Evolutionary conservation across 352 stramenopile species (phyloP).

Genomic region (Pythium rhizo-oryzae): DNA sequence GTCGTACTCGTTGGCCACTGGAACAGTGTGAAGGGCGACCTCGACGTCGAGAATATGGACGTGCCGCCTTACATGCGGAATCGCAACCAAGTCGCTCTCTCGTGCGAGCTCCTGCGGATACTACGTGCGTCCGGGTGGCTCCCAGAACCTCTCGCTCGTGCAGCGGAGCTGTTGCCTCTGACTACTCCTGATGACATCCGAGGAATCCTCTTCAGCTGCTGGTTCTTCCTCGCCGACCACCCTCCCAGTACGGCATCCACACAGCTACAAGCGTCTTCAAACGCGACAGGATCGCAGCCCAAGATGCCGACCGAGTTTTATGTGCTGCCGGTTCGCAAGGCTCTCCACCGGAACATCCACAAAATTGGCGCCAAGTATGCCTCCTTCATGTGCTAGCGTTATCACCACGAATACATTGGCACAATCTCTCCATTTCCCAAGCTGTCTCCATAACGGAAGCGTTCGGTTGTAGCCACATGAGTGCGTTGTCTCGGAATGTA

Average conservation of each 20-base stretch:
- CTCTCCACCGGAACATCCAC: slow-evolving; percentile 76
- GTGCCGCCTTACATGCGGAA: slow-evolving; percentile 86
- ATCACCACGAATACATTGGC: neutral
- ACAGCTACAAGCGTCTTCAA: slow-evolving; percentile 23
- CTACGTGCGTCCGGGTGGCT: slow-evolving; percentile 64
- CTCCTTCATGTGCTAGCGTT: slow-evolving; percentile 64
- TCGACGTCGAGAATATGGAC: slow-evolving; percentile 66
- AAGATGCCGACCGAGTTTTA: slow-evolving; percentile 77
- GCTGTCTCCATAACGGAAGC: neutral
- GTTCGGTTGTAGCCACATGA: neutral
- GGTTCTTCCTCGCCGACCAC: slow-evolving; percentile 83
- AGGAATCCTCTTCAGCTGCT: slow-evolving; percentile 80
- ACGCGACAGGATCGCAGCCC: slow-evolving; percentile 21
- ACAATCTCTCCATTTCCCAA: no score
- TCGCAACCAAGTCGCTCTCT: slow-evolving; percentile 66
- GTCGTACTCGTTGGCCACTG: slow-evolving; percentile 80
- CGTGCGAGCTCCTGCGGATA: slow-evolving; percentile 65
- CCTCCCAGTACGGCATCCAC: slow-evolving; percentile 36
- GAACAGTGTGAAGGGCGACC: slow-evolving; percentile 80
- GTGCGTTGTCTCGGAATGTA: slow-evolving; percentile 7
- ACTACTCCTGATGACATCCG: slow-evolving; percentile 74
- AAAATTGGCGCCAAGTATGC: slow-evolving; percentile 74
- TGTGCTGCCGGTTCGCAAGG: slow-evolving; percentile 73
- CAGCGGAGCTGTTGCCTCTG: slow-evolving; percentile 65
- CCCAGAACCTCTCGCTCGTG: slow-evolving; percentile 48